Evolutionary conservation across 495 filamentous ascomycete genomes (phyloP), one percentile per base, ranked within the genome.

Genomic region (Tuber aestivum): DNA sequence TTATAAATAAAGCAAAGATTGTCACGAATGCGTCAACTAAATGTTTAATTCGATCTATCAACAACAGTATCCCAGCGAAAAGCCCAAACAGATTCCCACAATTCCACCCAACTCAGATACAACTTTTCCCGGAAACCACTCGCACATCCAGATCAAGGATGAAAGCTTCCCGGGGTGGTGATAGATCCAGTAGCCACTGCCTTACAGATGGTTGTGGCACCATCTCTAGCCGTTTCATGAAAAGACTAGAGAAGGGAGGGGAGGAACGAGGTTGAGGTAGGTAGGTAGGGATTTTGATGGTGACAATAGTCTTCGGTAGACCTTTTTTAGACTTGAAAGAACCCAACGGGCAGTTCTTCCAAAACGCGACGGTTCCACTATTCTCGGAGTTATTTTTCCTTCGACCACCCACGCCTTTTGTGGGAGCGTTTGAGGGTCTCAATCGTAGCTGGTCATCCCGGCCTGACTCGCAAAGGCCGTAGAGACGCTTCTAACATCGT

Each of bases 381-480:
- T 70, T 71, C 74, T 72, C 74, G 71, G 56, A 65, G 56, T 3
- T 40, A n/a, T 65, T 65, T 65, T 35, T 35, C 32, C 45, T 20
- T 65, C 56, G 27, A 35, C 56, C 41, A 75, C 74, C 74, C 71
- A 75, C 65, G 35, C 35, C 44, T 72, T 50, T 40, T 76, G 38
- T 75, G 12, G 42, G 42, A 44, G 72, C 70, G 71, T 71, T 72
- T 74, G 69, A 75, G 80, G 73, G 71, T 41, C 72, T 97, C 94
- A 97, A 86, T 97, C 94, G 84, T 95, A 97, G 79, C 91, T 92
- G 72, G 92, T 91, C 73, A 85, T 73, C 61, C 92, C 95, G 74
- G 97, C 89, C 84, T 98, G 96, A 84, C 94, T 97, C 61, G 94
- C 95, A 86, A 97, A 98, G 10, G 94, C 94, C 41, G 95, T 97